A percentile compares a stretch with the other conserved stretches of the same genome.
phyloP scores from a whole-genome alignment of 371 early-diverging fungal species.

The Apophysomyces ossiformis region DNA sequence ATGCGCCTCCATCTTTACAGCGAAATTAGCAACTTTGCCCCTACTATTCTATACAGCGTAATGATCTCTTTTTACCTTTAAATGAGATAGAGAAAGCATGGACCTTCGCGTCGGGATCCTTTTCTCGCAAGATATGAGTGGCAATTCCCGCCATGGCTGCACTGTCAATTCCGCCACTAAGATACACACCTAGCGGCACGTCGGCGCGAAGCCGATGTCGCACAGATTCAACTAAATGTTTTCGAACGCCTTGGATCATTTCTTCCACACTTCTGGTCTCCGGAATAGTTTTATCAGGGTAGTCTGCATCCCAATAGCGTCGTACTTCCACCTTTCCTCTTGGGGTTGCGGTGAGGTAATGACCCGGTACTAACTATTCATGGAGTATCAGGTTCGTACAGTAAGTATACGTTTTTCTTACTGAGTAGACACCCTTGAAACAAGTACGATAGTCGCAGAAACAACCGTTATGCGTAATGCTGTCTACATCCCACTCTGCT shows the following conservation, averaged over 20 bases:
- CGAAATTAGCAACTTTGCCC: background rate
- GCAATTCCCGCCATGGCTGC: conserved; percentile 26
- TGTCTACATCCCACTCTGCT: conserved; percentile 30
- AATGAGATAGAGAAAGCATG: conserved; percentile 27
- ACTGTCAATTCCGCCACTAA: conserved; percentile 33
- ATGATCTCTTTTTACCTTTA: background rate
- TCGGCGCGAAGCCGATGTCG: conserved; percentile 27
- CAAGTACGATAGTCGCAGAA: conserved; percentile 20
- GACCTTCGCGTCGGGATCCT: conserved; percentile 23
- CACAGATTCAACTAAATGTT: conserved; percentile 26
- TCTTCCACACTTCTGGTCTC: conserved; percentile 29
- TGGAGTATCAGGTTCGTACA: background rate
- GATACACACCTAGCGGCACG: conserved; percentile 28
- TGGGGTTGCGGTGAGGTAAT: conserved; percentile 19
- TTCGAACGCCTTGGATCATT: conserved; percentile 31
- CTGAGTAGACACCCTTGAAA: conserved; percentile 30
- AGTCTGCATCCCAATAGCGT: conserved; percentile 33
- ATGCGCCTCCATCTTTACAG: conserved; percentile 10
- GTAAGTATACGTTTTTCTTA: background rate
- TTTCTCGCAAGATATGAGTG: conserved; percentile 21
- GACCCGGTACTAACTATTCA: conserved; percentile 23
- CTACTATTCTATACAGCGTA: background rate
- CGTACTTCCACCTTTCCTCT: conserved; percentile 18
- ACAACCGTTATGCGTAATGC: conserved; percentile 20
- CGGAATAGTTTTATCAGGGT: conserved; percentile 24